Evolutionary conservation across 148 eudicot genomes (phyloP).

Genomic region (Agrostemma githago): DNA sequence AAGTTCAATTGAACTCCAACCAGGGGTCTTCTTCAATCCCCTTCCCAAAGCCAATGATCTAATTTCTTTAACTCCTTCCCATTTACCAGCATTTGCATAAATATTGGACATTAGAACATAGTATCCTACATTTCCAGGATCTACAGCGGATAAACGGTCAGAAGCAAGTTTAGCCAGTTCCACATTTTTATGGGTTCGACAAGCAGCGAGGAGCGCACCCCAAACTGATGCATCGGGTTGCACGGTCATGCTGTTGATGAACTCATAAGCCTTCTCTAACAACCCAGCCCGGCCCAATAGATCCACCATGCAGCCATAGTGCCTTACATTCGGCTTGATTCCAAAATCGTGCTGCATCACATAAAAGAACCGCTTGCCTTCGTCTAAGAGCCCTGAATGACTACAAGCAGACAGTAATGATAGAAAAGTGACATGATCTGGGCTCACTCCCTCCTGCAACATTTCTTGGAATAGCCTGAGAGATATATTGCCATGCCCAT

Average conservation of each 20-base stretch:
- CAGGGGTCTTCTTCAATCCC: constrained; percentile 78
- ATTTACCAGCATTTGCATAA: constrained; percentile 61
- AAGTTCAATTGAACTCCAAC: constrained; percentile 69
- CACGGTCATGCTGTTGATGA: constrained; percentile 47
- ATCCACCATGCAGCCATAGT: constrained; percentile 81
- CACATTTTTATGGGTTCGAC: constrained; percentile 58
- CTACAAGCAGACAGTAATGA: constrained; percentile 64
- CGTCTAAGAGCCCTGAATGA: constrained; percentile 62
- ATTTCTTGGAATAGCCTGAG: constrained; percentile 54
- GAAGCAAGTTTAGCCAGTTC: constrained; percentile 66
- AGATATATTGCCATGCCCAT: constrained; percentile 55
- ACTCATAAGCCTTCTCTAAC: constrained; percentile 46
- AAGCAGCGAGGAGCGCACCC: constrained; percentile 87
- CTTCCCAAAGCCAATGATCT: constrained; percentile 56
- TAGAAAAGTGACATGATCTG: constrained; percentile 67
- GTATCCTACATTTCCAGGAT: constrained; percentile 54
- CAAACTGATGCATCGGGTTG: constrained; percentile 68
- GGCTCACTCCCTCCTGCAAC: constrained; percentile 54
- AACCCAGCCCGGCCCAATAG: constrained; percentile 67
- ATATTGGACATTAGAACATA: constrained; percentile 66
- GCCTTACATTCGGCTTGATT: constrained; percentile 55
- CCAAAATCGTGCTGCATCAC: constrained; percentile 51
- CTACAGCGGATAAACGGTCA: constrained; percentile 44
- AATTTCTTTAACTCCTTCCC: constrained; percentile 63
- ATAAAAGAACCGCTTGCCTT: constrained; percentile 52